Evolutionary conservation across 345 rosid species (phyloP), one percentile per base, ranked within the genome.

Genomic region (Hibiscus mutabilis): DNA sequence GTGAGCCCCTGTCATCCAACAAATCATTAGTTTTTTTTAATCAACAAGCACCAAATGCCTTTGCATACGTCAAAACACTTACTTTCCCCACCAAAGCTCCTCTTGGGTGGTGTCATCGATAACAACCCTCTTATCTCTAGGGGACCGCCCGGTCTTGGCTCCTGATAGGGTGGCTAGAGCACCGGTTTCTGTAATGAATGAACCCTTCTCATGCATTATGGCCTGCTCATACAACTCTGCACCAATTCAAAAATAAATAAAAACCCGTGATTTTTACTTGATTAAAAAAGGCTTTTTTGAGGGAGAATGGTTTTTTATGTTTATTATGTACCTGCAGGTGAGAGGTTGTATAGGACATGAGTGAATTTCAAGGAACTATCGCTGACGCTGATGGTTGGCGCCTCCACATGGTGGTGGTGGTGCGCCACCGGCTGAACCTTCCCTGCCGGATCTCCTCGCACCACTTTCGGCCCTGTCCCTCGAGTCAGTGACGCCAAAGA

Each of bases 71-170:
- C 56, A n/a, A 51, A 51, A n/a, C n/a, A 58, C 98, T 88, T 72
- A 94, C 99, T 88, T 94, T 56, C 99, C 99, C 99, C 99, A 94
- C 99, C 99, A 94, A 72, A 94, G 97, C 33, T 88, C 96, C 2
- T 79, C 77, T 72, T 80, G 82, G 0, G 97, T 89, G 18, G 83
- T 78, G 11, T 82, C 89, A 72, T 94, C 99, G 79, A 68, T 90
- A 68, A 94, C 99, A 6, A 94, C 92, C 60, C 99, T 96, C 84
- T 94, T 94, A 69, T 94, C 99, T 49, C 96, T 86, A 3, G 99
- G 99, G 72, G 97, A 79, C 19, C 99, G 79, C 6, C 99, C 99
- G 16, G 97, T 94, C 71, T 94, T 94, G 24, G 99, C 99, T 24
- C 99, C 99, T 0, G 99, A 94, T 2, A 94, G 89, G n/a, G 99